phyloP scores from a whole-genome alignment of 345 rosid species.

The Euphorbia peplus region DNA sequence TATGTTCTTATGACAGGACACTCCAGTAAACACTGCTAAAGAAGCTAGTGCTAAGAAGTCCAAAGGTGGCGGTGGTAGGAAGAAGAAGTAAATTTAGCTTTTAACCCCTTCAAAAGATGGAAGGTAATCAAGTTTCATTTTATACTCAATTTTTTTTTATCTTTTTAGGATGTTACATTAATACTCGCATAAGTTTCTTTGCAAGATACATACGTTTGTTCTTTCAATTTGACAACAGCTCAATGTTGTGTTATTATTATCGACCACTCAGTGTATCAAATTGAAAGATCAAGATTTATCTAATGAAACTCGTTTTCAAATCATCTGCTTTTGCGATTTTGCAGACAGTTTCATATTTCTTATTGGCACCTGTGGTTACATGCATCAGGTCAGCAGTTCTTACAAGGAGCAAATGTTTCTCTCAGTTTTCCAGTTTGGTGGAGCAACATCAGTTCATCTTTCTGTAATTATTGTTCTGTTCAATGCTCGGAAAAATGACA shows the following conservation, averaged over 20 bases:
- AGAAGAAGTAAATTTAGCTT: constrained; percentile 41
- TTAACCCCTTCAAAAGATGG: not conserved
- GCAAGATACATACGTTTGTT: not conserved
- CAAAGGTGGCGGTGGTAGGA: constrained; percentile 63
- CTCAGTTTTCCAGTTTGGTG: not conserved
- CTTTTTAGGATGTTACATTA: too few species aligned
- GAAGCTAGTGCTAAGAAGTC: constrained; percentile 53
- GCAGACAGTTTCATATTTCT: not conserved
- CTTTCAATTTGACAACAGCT: not conserved
- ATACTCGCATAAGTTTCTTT: too few species aligned
- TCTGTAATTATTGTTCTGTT: not conserved
- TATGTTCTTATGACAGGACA: constrained; percentile 42
- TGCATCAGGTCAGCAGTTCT: not conserved
- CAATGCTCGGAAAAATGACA: not conserved
- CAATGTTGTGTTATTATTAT: not conserved
- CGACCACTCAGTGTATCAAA: not conserved
- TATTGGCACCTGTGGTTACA: not conserved
- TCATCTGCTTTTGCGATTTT: not conserved
- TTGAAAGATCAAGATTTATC: too few species aligned
- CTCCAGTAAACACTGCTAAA: constrained; percentile 36
- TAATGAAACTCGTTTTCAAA: too few species aligned
- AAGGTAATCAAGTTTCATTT: not conserved
- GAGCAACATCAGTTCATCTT: not conserved
- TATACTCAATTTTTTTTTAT: not conserved
- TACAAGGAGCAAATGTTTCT: not conserved